Evolutionary conservation across 345 rosid genomes (phyloP).

Genomic region (Salix viminalis): DNA sequence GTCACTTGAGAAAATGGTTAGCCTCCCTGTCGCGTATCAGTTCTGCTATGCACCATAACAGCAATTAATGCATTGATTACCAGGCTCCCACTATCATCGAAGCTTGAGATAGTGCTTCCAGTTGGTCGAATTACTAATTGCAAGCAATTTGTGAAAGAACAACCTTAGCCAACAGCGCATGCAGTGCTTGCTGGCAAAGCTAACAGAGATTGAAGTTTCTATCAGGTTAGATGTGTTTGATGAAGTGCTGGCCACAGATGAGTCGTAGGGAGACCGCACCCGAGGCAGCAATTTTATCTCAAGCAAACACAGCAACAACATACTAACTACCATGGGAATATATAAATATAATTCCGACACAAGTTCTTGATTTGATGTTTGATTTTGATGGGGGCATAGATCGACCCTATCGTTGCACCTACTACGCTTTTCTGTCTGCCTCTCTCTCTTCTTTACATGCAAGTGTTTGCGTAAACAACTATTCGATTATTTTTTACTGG

Average conservation of each 20-base stretch:
- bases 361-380: no score
- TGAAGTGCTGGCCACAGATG: slow-evolving; percentile 9
- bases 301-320: slow-evolving; percentile 25
- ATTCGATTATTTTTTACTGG: no score
- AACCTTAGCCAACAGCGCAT: not conserved
- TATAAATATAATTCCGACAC: not conserved
- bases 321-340: not conserved
- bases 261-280: slow-evolving; percentile 21
- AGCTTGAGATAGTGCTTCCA: not conserved
- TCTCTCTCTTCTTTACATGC: no score
- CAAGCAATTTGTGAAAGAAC: not conserved
- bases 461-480: no score
- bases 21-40: not conserved
- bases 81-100: not conserved
- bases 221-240: slow-evolving; percentile 17
- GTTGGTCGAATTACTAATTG: not conserved
- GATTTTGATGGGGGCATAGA: not conserved
- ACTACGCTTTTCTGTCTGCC: no score
- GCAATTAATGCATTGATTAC: not conserved
- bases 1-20: not conserved
- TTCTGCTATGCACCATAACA: not conserved
- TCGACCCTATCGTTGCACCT: not conserved
- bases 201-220: slow-evolving; percentile 1
- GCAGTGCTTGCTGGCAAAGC: slow-evolving; percentile 22
- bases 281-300: slow-evolving; percentile 27